phyloP scores from a whole-genome alignment of 768 basidiomycete species.

The Lactarius vividus region DNA sequence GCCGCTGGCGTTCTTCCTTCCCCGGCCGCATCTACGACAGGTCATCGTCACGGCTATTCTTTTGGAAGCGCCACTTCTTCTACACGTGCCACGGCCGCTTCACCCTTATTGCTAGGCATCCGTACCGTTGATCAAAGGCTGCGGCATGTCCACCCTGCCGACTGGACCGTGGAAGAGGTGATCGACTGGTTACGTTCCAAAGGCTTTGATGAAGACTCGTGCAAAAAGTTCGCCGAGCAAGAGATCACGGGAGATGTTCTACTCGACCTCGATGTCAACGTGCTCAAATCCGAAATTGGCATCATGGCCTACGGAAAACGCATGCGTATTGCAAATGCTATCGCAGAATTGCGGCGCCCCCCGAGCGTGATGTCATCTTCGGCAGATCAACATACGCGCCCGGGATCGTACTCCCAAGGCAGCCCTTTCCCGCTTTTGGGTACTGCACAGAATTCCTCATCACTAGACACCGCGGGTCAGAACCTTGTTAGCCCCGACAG shows the following conservation, averaged over 20 bases:
- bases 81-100: conserved; percentile 1
- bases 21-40: conserved; percentile 32
- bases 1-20: conserved; percentile 35
- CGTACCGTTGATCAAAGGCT: conserved; percentile 24
- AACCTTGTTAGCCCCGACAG: conserved; percentile 36
- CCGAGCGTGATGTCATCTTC: conserved; percentile 51
- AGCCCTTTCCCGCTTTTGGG: conserved; percentile 24
- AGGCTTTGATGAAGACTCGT: conserved; percentile 81
- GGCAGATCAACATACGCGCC: conserved; percentile 35
- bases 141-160: conserved; percentile 48
- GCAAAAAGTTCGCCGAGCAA: conserved; percentile 90
- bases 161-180: conserved; percentile 89
- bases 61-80: conserved; percentile 23
- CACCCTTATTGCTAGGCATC: not conserved
- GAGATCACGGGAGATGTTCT: conserved; percentile 98
- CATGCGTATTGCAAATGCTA: conserved; percentile 88
- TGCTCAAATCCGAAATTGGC: conserved; percentile 92
- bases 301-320: conserved; percentile 94
- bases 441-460: conserved; percentile 26
- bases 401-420: conserved; percentile 36
- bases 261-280: conserved; percentile 86
- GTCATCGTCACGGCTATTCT: conserved; percentile 30
- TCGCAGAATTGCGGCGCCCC: conserved; percentile 78
- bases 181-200: conserved; percentile 81
- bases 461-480: conserved; percentile 29